Conservation (phyloP, 176 grass and related monocot species). For the Elaeis guineensis region DNA sequence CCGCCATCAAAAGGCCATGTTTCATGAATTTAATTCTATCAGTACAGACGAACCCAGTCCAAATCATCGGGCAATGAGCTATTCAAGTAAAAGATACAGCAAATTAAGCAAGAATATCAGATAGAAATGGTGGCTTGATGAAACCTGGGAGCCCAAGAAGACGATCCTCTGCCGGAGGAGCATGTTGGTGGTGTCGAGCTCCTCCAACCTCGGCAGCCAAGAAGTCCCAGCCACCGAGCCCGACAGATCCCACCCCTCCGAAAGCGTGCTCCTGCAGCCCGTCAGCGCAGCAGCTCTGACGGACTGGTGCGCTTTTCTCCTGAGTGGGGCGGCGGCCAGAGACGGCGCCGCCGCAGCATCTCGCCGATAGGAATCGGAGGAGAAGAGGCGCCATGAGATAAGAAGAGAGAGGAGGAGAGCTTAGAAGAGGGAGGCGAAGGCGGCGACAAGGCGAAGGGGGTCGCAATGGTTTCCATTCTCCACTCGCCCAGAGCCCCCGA, state of each 20-base stretch:
- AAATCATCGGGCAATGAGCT: no score
- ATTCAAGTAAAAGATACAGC: no score
- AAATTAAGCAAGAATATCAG: background rate
- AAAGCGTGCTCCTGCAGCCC: background rate
- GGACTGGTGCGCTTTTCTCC: background rate
- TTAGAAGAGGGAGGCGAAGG: no score
- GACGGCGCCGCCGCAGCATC: no score
- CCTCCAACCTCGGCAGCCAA: slow-evolving; percentile 42
- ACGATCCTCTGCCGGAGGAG: slow-evolving; percentile 76
- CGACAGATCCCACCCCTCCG: slow-evolving; percentile 15
- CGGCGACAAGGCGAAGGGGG: no score
- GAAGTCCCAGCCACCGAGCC: slow-evolving; percentile 5
- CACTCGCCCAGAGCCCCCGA: no score
- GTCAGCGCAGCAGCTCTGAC: background rate
- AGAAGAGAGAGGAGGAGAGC: background rate
- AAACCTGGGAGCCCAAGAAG: slow-evolving; percentile 70
- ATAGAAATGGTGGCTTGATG: background rate
- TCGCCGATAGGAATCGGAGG: background rate
- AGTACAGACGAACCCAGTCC: no score
- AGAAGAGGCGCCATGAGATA: slow-evolving; percentile 3
- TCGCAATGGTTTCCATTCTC: no score
- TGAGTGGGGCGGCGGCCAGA: background rate
- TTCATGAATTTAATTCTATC: no score
- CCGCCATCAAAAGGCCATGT: no score
- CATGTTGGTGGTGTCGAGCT: slow-evolving; percentile 67